Evolutionary conservation across 768 basidiomycete genomes (phyloP), one percentile per base, ranked within the genome.

Genomic region (Amanita inopinata): DNA sequence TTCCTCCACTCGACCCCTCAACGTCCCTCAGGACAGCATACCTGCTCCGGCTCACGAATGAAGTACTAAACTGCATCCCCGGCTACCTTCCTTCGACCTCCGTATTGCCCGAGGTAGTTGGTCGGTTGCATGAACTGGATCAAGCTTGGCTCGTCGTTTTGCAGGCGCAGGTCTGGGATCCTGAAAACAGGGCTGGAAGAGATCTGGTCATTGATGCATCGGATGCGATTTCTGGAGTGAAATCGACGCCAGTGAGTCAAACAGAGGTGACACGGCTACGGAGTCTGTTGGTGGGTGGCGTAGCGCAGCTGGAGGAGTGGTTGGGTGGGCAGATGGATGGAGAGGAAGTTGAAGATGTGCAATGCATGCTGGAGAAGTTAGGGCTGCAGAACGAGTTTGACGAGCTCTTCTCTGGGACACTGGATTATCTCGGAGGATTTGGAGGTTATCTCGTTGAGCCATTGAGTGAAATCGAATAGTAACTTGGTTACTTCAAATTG

Each of bases 111-210:
- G 62, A 70, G 27, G 65, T 84, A 4, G 63, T 83, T 18, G 76
- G 80, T 46, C 83, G 77, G 64, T 61, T 88, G 18, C 74, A 78
- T 53, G 78, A 84, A 52, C 69, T 89, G 27, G 86, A 89, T 58
- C 69, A 76, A 38, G 82, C 76, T 0, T 89, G 86, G 86, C 49
- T 76, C 10, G 69, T 74, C 12, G 80, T 83, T 1, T 65, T 89
- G 20, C 70, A 70, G 28, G 61, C 63, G 4, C 78, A 83, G 51
- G 65, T 71, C 1, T 89, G 86, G 86, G 76, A 86, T 49, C 66
- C 80, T 1, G 60, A 55, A 3, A 35, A 57, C n/a, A 53, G 59
- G 4, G 50, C 56, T 4, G 63, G 65, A 3, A 47, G 49, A 1
- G 73, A 67, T 17, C 40, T 74, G 12, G 50, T 58, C 2, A 50